These are phyloP conservation scores for Polymyxa betae DNA, from an alignment of 208 protist species.

Conservation along the genomic window DNA sequence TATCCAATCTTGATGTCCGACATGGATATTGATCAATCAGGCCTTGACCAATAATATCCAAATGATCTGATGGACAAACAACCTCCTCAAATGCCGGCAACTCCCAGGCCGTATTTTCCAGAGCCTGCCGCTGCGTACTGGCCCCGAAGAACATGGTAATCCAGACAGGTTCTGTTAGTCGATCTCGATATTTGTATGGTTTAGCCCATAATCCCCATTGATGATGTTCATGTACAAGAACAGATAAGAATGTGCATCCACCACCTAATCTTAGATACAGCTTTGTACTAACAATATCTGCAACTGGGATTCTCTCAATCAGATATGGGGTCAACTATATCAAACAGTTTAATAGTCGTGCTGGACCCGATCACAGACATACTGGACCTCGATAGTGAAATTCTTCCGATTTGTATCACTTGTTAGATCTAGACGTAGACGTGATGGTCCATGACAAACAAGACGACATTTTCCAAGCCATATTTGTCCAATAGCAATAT, in stretches of 20 bases:
- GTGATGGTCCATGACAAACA: neutral
- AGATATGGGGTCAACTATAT: constrained; percentile 17
- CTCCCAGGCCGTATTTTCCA: neutral
- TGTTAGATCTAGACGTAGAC: neutral
- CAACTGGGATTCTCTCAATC: neutral
- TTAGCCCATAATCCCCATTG: neutral
- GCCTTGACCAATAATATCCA: neutral
- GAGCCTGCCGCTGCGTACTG: neutral
- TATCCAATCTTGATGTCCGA: neutral
- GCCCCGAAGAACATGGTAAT: constrained; percentile 12
- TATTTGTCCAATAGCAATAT: neutral
- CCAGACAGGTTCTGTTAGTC: neutral
- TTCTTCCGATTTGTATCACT: neutral
- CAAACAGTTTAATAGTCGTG: neutral
- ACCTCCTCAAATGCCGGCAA: neutral
- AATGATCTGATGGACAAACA: neutral
- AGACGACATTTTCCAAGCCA: neutral
- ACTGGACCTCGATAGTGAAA: neutral
- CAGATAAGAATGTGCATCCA: neutral
- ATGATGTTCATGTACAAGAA: neutral
- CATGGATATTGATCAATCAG: neutral
- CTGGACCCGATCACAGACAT: no score
- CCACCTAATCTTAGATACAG: neutral
- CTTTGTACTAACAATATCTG: neutral
- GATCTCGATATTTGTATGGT: neutral